Base-by-base conservation (phyloP, 148 eudicot genomes). In the Arctostaphylos glauca region DNA sequence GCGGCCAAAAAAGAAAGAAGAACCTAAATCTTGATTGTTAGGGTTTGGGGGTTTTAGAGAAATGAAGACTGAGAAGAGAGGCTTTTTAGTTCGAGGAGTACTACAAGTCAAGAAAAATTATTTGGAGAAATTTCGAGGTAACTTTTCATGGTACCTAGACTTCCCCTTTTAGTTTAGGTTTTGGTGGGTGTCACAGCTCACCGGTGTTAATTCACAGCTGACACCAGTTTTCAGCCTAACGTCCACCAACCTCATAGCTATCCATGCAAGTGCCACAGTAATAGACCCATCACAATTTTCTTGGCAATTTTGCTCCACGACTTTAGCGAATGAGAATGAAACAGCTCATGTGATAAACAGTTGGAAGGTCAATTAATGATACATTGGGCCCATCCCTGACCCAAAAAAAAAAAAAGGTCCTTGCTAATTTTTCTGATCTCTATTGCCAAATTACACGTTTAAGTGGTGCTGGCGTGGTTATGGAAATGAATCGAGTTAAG, bases 171-270 rank as follows among this genome's bases (percentile, higher is more conserved):
- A 0, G 5, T 21, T 8, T 31, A 31, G 7, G 0, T n/a, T n/a
- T 59, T 0, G 70, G 70, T 64, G 70, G 70, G 70, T 64, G 70
- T 64, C 70, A 9, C 68, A 62, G 70, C 70, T 64, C 70, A 64
- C 25, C 70, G 12, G 41, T 25, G 21, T 64, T 64, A 9, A 64
- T 64, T 64, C 70, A 64, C 14, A 64, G 70, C 41, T 9, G 70
- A 64, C 70, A 64, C 70, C 67, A 64, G 70, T 25, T 25, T 64
- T 23, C 12, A 14, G 70, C 70, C 70, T 64, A 64, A 64, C 70
- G 5, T 9, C 70, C 70, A 64, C 70, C 70, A 64, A 64, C 9
- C 41, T 64, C 9, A 1, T 10, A 25, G 70, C 70, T 9, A 64
- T 41, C 41, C 41, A 23, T 0, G 3, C 5, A 19, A 18, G 3